Conservation (phyloP, 371 early-diverging fungal species). For the Syncephalis fuscata region DNA sequence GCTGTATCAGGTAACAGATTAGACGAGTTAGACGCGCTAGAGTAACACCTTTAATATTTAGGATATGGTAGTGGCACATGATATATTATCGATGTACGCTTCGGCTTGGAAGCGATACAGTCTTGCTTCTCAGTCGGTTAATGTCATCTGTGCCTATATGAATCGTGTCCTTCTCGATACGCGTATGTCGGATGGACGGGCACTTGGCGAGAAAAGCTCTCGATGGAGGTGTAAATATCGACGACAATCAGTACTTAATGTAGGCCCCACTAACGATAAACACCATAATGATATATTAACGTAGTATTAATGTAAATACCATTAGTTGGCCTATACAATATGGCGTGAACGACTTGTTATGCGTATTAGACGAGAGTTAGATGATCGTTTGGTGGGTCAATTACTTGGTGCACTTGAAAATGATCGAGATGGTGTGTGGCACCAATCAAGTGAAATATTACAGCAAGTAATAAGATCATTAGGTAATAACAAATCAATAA, state of each 20-base stretch:
- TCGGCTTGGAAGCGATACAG: conserved; percentile 49
- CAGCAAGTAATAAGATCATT: conserved; percentile 32
- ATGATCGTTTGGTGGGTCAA: conserved; percentile 49
- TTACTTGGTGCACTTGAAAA: conserved; percentile 46
- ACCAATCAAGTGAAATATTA: conserved; percentile 32
- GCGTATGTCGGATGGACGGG: conserved; percentile 9
- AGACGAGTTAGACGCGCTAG: not conserved
- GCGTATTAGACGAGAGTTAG: conserved; percentile 33
- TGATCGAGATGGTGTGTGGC: conserved; percentile 50
- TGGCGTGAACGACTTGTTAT: conserved; percentile 57
- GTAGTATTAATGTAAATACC: not conserved
- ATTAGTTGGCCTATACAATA: conserved; percentile 45
- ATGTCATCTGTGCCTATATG: conserved; percentile 54
- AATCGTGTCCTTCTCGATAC: conserved; percentile 32
- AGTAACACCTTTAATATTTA: conserved; percentile 8
- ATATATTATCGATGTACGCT: conserved; percentile 55
- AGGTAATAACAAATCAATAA: too few relatives aligned
- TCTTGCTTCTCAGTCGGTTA: conserved; percentile 39
- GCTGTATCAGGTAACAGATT: conserved; percentile 27
- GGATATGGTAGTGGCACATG: conserved; percentile 41
- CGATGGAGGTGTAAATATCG: not conserved
- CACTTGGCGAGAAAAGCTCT: conserved; percentile 1
- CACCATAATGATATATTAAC: not conserved
- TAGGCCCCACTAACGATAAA: not conserved
- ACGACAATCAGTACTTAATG: not conserved